Evolutionary conservation across 164 flowering plant genomes (phyloP), one percentile per base, ranked within the genome.

Genomic region (Kingdonia uniflora): DNA sequence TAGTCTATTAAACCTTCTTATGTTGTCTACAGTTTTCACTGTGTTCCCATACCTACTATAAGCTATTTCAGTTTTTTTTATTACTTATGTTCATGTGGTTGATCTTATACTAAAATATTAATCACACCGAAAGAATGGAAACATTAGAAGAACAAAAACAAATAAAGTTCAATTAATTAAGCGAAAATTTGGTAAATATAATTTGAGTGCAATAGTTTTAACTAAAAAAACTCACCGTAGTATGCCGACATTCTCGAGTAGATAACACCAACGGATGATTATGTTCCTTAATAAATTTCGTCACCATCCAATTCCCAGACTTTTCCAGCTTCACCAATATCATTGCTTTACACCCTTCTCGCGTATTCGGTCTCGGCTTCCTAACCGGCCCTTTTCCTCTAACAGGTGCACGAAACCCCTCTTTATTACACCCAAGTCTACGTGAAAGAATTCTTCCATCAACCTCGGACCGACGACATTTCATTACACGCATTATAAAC

Each of bases 271-370:
- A 63, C 19, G 83, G 80, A 69, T 82, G 89, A 66, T 74, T 77
- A 57, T 82, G 83, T 7, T 80, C 89, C 71, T 69, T 78, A 14
- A 74, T 71, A 64, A 80, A 82, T 54, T 74, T 82, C 1, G 69
- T 60, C 11, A 78, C 71, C 47, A 78, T 65, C 89, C 89, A 82
- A 53, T 60, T 72, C 6, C 81, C 81, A 40, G 77, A 66, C 47
- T 62, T 76, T 51, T 76, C 80, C 55, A 58, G 65, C 62, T 80
- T 82, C 6, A 80, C 68, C 46, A 71, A 55, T 41, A 74, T 42
- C 65, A 57, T 58, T 43, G 75, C 68, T 45, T 52, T 63, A 50
- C 75, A 71, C 25, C 73, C 71, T 48, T 66, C 75, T 21, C 69
- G 49, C 26, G 54, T 59, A 40, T 64, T 65, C 16, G 64, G 57